Conservation (phyloP, 768 basidiomycete species). For the Leucocoprinus birnbaumii region DNA sequence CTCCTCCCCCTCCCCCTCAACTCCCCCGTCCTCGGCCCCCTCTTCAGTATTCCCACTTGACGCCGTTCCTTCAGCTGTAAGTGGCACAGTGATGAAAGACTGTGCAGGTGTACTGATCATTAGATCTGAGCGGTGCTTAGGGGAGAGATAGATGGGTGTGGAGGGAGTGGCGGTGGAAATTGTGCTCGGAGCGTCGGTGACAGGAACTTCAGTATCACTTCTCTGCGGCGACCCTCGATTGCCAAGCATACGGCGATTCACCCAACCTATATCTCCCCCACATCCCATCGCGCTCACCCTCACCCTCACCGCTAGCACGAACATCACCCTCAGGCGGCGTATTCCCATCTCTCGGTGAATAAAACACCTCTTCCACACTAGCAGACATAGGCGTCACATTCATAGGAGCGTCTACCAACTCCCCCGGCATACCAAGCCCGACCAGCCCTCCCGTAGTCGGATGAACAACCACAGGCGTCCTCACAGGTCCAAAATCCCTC, state of each 20-base stretch:
- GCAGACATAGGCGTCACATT: too few species aligned
- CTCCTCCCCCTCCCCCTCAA: constrained; percentile 32
- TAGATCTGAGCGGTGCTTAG: too few species aligned
- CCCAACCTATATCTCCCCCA: too few species aligned
- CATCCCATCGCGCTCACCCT: background rate
- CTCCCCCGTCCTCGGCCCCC: constrained; percentile 39
- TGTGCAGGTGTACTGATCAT: constrained; percentile 68
- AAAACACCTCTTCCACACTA: constrained; percentile 3
- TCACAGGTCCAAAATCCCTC: background rate
- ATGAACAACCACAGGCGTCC: background rate
- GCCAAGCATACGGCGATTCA: too few species aligned
- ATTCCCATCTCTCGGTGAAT: background rate
- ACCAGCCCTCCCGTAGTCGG: background rate
- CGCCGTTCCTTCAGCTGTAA: constrained; percentile 51
- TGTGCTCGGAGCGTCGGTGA: background rate
- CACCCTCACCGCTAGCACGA: background rate
- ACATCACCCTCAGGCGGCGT: constrained; percentile 1
- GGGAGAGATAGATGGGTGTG: too few species aligned
- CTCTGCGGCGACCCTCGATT: too few species aligned
- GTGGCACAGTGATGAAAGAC: constrained; percentile 67
- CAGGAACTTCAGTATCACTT: constrained; percentile 14
- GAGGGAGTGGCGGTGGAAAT: too few species aligned
- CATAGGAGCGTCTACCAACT: too few species aligned
- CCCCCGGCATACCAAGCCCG: constrained; percentile 9
- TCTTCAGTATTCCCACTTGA: constrained; percentile 47